Evolutionary conservation across 2,329 filamentous ascomycete genomes (phyloP), one percentile per base, ranked within the genome.

Genomic region (Fusarium transvaalense): DNA sequence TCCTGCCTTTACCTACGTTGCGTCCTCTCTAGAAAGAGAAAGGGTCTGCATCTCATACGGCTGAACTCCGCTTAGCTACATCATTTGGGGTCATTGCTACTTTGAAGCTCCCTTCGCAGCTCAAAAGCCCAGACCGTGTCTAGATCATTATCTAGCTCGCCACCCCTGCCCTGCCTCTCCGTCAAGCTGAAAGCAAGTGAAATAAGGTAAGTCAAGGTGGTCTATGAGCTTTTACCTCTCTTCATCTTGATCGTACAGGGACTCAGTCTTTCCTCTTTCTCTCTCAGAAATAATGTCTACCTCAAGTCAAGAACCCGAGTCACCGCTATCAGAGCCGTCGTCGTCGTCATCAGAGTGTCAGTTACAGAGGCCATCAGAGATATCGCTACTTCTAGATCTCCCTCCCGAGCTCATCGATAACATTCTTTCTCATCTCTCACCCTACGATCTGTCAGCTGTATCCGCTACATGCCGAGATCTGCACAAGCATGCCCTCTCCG

Each of bases 401-500:
- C 94, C 94, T 1, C 78, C 88, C 14, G 94, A 97, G 77, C 83
- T 97, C 10, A 82, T 97, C 32, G 86, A 91, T 69, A 81, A 86
- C n/a, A 89, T 97, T 46, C 81, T 97, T 15, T 82, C 83, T 34
- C 89, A 87, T 73, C 84, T 97, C 7, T 79, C 86, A 1, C 85
- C 92, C 0, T 69, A 82, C 38, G 90, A 94, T 59, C 86, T 97
- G 13, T 84, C 84, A 27, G 78, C 80, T 3, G 76, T 90, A 14
- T 86, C 89, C 3, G 80, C 81, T 12, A 90, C 89, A 25, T 95
- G 90, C 77, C 88, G 81, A 25, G 75, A 78, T 6, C 81, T 97
- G 4, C 82, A 85, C 50, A 78, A 78, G 12, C 87, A 91, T 71
- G 86, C 89, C 29, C 80, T 82, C 7, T 85, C 88, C 60, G 93